A percentile compares a stretch with the other conserved stretches of the same genome.
Conservation (phyloP, 768 basidiomycete genomes). For the Russula dissimulans region DNA sequence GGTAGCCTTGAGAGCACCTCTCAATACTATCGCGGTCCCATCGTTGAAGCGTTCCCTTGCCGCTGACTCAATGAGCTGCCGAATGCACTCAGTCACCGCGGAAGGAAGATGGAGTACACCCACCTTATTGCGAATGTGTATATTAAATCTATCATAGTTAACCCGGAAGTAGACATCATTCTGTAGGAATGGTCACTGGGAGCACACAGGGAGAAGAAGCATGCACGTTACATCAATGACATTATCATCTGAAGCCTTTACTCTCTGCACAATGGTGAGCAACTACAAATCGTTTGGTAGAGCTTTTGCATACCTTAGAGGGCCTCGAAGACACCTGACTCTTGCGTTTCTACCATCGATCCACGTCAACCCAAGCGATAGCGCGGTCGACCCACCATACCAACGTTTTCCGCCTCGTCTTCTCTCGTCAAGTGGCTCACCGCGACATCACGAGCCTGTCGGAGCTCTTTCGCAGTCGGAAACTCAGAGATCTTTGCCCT, state of each 20-base stretch:
- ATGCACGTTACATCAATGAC: constrained; percentile 49
- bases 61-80: constrained; percentile 68
- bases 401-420: constrained; percentile 65
- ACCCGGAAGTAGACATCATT: constrained; percentile 72
- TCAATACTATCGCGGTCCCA: constrained; percentile 60
- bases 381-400: constrained; percentile 43
- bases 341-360: constrained; percentile 45
- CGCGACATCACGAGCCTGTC: constrained; percentile 61
- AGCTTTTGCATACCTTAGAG: constrained; percentile 40
- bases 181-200: constrained; percentile 29
- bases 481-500: constrained; percentile 64
- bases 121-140: constrained; percentile 82
- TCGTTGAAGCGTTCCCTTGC: constrained; percentile 75
- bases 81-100: constrained; percentile 13
- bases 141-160: constrained; percentile 81
- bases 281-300: not conserved
- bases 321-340: constrained; percentile 39
- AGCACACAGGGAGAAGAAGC: not conserved
- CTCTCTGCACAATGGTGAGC: constrained; percentile 27
- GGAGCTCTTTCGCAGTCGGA: constrained; percentile 71
- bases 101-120: constrained; percentile 20
- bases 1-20: constrained; percentile 60
- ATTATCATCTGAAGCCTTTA: constrained; percentile 43
- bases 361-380: constrained; percentile 5
- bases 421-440: constrained; percentile 54